A percentile compares a stretch with the other conserved stretches of the same genome.
These are phyloP conservation scores for Microbotryum scabiosae DNA, from an alignment of 1,284 basidiomycete genomes.

Conservation along the genomic window DNA sequence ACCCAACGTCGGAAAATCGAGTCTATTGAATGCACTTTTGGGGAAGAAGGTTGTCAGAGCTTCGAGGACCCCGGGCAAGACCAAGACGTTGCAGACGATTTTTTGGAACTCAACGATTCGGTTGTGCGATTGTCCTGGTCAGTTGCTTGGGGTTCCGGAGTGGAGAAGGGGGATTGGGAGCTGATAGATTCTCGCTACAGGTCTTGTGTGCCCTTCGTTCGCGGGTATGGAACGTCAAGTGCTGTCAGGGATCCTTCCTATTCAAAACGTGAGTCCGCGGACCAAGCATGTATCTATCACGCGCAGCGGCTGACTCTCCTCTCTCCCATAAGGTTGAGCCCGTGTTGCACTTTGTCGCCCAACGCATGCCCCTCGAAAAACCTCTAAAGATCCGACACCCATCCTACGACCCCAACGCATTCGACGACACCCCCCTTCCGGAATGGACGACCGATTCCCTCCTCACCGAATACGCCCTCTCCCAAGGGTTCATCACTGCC, in stretches of 20 bases:
- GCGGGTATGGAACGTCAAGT: conserved; percentile 47
- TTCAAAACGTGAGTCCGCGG: conserved; percentile 61
- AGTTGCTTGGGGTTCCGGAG: conserved; percentile 48
- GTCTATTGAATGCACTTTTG: conserved; percentile 79
- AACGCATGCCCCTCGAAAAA: conserved; percentile 66
- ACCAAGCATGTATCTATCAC: no score
- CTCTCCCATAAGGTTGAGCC: conserved; percentile 20
- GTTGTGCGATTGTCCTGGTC: conserved; percentile 68
- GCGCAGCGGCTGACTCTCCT: background rate
- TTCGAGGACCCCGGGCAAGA: conserved; percentile 81
- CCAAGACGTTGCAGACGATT: conserved; percentile 53
- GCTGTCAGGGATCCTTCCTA: conserved; percentile 71
- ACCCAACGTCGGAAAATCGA: conserved; percentile 90
- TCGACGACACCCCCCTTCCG: conserved; percentile 52
- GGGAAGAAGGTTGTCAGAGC: conserved; percentile 72
- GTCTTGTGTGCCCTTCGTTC: conserved; percentile 37
- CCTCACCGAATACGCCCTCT: conserved; percentile 62
- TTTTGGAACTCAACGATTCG: conserved; percentile 75
- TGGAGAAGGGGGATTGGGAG: conserved; percentile 38
- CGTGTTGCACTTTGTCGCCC: conserved; percentile 48
- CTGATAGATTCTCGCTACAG: background rate
- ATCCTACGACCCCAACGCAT: conserved; percentile 42
- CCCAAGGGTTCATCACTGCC: conserved; percentile 64
- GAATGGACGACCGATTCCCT: conserved; percentile 73
- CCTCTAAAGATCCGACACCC: conserved; percentile 51